These are phyloP conservation scores for Nicotiana attenuata DNA, from an alignment of 257 asterid species.

Conservation along the genomic window DNA sequence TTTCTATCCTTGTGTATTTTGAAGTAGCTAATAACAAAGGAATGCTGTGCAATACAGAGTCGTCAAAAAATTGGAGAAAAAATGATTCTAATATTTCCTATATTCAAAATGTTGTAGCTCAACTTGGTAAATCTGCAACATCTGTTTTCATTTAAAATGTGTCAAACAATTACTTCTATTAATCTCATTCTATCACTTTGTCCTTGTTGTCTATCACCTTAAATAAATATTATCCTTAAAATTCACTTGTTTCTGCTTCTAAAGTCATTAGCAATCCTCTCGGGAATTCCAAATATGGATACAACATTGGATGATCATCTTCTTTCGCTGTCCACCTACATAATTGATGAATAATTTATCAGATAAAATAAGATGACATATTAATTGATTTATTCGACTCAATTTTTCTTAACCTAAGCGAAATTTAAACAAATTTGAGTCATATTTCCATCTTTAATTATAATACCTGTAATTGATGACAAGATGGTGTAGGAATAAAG, in stretches of 20 bases:
- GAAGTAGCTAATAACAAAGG: too few species aligned
- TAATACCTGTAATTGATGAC: conserved; percentile 41
- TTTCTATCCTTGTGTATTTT: too few species aligned
- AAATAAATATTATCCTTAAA: not conserved
- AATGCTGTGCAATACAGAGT: not conserved
- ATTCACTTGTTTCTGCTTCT: not conserved
- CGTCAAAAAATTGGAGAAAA: not conserved
- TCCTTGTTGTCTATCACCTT: not conserved
- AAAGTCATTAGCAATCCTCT: conserved; percentile 46
- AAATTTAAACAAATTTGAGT: too few species aligned
- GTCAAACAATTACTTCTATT: not conserved
- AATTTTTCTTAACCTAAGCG: too few species aligned
- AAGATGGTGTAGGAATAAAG: conserved; percentile 71
- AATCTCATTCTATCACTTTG: not conserved
- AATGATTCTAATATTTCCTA: not conserved
- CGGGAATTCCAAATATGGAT: conserved; percentile 70
- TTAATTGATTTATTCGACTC: too few species aligned
- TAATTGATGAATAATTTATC: not conserved
- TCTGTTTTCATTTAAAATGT: not conserved
- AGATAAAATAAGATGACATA: too few species aligned
- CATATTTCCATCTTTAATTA: too few species aligned
- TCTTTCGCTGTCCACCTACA: conserved; percentile 59
- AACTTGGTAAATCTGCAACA: not conserved
- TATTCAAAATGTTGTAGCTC: not conserved
- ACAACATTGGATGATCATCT: conserved; percentile 47